A percentile compares a stretch with the other conserved stretches of the same genome.
Evolutionary conservation across 1,139 yeast genomes (phyloP).

Genomic region (Yamadazyma triangularis): DNA sequence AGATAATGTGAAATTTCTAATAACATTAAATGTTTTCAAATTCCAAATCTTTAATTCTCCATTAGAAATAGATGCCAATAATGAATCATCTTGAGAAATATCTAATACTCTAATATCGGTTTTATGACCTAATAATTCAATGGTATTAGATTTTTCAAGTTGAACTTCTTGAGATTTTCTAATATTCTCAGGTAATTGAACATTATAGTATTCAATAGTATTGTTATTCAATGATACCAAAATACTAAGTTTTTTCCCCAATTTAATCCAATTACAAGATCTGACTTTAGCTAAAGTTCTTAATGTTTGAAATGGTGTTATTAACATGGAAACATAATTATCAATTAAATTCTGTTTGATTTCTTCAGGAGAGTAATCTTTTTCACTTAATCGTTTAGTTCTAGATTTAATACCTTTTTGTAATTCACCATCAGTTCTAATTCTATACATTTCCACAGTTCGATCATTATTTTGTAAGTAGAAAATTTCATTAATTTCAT

Average conservation of each 20-base stretch:
- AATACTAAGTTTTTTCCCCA: conserved; percentile 44
- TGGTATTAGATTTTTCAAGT: conserved; percentile 40
- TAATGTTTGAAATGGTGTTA: conserved; percentile 61
- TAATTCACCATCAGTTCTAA: conserved; percentile 75
- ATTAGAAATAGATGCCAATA: conserved; percentile 86
- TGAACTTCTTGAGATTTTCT: conserved; percentile 43
- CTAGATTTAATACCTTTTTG: conserved; percentile 74
- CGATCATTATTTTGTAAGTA: conserved; percentile 75
- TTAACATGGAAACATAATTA: conserved; percentile 53
- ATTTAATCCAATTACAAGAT: conserved; percentile 52
- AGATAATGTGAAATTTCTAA: conserved; percentile 67
- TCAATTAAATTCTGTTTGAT: conserved; percentile 48
- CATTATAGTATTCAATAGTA: conserved; percentile 63
- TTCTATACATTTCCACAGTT: conserved; percentile 75
- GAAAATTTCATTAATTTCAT: conserved; percentile 51
- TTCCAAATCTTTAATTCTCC: conserved; percentile 92
- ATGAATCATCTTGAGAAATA: conserved; percentile 77
- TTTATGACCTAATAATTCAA: conserved; percentile 84
- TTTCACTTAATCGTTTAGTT: conserved; percentile 72
- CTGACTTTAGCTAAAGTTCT: conserved; percentile 56
- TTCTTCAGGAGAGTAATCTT: conserved; percentile 60
- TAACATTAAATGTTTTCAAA: conserved; percentile 62
- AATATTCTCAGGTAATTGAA: conserved; percentile 45
- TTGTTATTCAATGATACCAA: conserved; percentile 67
- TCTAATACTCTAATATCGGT: conserved; percentile 83